Evolutionary conservation across 495 filamentous ascomycete genomes (phyloP).

Genomic region (Alectoria sarmentosa): DNA sequence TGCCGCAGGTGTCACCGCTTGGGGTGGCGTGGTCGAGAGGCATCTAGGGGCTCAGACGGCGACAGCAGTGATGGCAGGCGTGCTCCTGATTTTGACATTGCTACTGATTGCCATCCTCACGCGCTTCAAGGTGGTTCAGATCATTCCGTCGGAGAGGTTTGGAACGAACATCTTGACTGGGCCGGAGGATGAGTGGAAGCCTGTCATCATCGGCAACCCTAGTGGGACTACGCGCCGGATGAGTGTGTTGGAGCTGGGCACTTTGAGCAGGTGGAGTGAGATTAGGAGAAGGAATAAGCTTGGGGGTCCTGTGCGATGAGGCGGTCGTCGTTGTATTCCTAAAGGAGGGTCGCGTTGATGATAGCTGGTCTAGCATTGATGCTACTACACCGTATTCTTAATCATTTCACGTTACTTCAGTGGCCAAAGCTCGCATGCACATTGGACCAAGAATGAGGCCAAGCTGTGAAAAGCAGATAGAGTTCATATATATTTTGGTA

Average conservation of each 20-base stretch:
- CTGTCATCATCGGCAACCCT: conserved; percentile 61
- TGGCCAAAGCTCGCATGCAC: background rate
- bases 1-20: conserved; percentile 55
- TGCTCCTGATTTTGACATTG: conserved; percentile 55
- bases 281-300: conserved; percentile 60
- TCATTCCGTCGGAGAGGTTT: conserved; percentile 44
- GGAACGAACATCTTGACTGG: conserved; percentile 34
- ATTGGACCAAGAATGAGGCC: background rate
- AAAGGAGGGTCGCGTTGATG: background rate
- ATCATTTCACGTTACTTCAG: background rate
- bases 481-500: background rate
- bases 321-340: background rate
- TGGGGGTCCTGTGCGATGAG: conserved; percentile 4
- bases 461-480: background rate
- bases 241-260: conserved; percentile 59
- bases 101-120: conserved; percentile 50
- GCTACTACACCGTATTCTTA: background rate
- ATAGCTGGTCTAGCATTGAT: background rate
- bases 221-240: conserved; percentile 56
- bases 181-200: conserved; percentile 55
- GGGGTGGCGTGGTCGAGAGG: conserved; percentile 54
- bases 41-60: conserved; percentile 56
- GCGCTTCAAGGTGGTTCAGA: conserved; percentile 56
- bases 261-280: conserved; percentile 59
- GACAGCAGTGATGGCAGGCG: conserved; percentile 55